Evolutionary conservation across 805 yeast genomes (phyloP).

Genomic region (Clavispora santaluciae): DNA sequence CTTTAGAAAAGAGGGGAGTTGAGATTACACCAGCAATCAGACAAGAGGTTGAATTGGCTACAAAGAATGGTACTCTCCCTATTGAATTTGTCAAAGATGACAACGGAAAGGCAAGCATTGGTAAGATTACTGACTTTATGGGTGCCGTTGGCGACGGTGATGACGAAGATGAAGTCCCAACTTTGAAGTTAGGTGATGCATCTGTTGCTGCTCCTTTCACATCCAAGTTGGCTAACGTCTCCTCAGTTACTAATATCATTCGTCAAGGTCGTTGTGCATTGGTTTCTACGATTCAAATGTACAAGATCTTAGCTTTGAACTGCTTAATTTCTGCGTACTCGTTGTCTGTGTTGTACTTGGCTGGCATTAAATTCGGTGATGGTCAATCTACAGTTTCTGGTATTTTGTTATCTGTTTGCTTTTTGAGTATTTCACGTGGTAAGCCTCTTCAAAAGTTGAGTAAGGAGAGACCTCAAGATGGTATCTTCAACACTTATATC

Average conservation of each 20-base stretch:
- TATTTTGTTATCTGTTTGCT: conserved; percentile 83
- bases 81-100: conserved; percentile 17
- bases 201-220: conserved; percentile 99
- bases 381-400: conserved; percentile 98
- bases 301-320: conserved; percentile 93
- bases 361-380: conserved; percentile 98
- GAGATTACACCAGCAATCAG: conserved; percentile 71
- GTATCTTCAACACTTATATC: conserved; percentile 89
- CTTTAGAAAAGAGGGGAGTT: conserved; percentile 81
- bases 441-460: conserved; percentile 84
- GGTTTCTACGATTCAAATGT: conserved; percentile 97
- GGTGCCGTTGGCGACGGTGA: conserved; percentile 49
- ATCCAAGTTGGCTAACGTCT: conserved; percentile 85
- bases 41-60: conserved; percentile 53
- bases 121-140: conserved; percentile 56
- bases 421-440: conserved; percentile 92
- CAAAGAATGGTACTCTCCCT: conserved; percentile 27
- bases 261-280: conserved; percentile 98
- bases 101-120: conserved; percentile 13
- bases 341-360: conserved; percentile 85
- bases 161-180: conserved; percentile 81
- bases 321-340: conserved; percentile 97
- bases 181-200: conserved; percentile 94
- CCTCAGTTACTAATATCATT: conserved; percentile 86
- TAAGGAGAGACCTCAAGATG: conserved; percentile 94